Conservation (phyloP, 805 yeast species). For the Kuraishia ogatae region DNA sequence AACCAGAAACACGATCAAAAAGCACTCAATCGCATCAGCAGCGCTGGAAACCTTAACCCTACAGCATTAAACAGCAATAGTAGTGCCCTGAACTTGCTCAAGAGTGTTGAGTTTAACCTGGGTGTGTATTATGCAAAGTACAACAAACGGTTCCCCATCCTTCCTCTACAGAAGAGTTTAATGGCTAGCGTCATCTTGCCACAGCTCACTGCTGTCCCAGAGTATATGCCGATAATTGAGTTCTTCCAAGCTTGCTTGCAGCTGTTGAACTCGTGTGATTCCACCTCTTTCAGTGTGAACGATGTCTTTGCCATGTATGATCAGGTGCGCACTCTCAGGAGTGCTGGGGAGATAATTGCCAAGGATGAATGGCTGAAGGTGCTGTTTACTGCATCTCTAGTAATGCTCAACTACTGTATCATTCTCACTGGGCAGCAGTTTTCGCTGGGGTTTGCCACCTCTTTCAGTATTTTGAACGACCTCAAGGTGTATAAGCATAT, state of each 20-base stretch:
- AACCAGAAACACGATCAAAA: neutral
- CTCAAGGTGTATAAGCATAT: slow-evolving; percentile 30
- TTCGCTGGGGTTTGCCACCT: slow-evolving; percentile 46
- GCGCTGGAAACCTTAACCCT: neutral
- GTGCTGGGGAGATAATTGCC: slow-evolving; percentile 20
- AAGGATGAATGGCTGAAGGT: slow-evolving; percentile 17
- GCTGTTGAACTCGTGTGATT: slow-evolving; percentile 23
- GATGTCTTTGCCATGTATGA: slow-evolving; percentile 27
- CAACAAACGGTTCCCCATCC: slow-evolving; percentile 36
- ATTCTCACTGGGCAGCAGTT: slow-evolving; percentile 52
- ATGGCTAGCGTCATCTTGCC: slow-evolving; percentile 16
- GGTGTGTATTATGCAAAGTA: slow-evolving; percentile 32
- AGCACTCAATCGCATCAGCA: neutral
- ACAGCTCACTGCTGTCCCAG: slow-evolving; percentile 19
- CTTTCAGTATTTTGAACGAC: slow-evolving; percentile 50
- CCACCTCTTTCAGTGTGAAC: slow-evolving; percentile 17
- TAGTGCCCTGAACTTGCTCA: slow-evolving; percentile 10
- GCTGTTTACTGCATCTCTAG: slow-evolving; percentile 28
- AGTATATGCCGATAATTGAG: slow-evolving; percentile 24
- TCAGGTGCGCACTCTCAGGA: slow-evolving; percentile 26
- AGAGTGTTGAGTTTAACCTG: slow-evolving; percentile 24
- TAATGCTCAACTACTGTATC: slow-evolving; percentile 44
- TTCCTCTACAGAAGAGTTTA: slow-evolving; percentile 26
- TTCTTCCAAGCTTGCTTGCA: slow-evolving; percentile 32
- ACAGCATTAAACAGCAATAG: neutral